Evolutionary conservation across 331 rosid species (phyloP).

Genomic region (Quercus lobata): DNA sequence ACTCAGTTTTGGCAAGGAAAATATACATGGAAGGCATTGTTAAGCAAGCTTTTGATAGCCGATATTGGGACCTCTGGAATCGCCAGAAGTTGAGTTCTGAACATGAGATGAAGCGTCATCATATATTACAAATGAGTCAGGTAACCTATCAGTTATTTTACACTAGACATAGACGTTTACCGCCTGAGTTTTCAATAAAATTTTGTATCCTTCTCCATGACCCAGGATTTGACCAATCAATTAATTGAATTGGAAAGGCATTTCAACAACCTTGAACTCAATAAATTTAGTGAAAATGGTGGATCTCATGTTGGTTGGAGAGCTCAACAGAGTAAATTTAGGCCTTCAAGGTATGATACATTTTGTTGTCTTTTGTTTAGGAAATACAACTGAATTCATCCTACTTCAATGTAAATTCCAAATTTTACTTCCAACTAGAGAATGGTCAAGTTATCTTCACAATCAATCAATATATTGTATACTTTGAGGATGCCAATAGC

Average conservation of each 20-base stretch:
- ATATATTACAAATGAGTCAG: constrained; percentile 65
- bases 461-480: too few species aligned
- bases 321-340: constrained; percentile 50
- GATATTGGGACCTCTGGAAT: constrained; percentile 85
- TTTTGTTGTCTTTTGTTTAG: constrained; percentile 12
- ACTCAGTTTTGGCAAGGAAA: constrained; percentile 78
- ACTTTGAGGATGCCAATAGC: too few species aligned
- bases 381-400: background rate
- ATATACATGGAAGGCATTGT: constrained; percentile 76
- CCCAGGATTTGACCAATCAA: constrained; percentile 74
- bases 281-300: constrained; percentile 65
- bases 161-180: background rate
- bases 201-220: constrained; percentile 10
- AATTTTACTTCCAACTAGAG: background rate
- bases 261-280: constrained; percentile 77
- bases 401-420: background rate
- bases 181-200: constrained; percentile 5
- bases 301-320: constrained; percentile 38
- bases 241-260: constrained; percentile 90
- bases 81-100: constrained; percentile 83
- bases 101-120: constrained; percentile 73
- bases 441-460: background rate
- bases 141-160: constrained; percentile 34
- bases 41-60: constrained; percentile 81
- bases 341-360: constrained; percentile 64